phyloP scores from a whole-genome alignment of 495 filamentous ascomycete genomes.

The Xylaria grammica region DNA sequence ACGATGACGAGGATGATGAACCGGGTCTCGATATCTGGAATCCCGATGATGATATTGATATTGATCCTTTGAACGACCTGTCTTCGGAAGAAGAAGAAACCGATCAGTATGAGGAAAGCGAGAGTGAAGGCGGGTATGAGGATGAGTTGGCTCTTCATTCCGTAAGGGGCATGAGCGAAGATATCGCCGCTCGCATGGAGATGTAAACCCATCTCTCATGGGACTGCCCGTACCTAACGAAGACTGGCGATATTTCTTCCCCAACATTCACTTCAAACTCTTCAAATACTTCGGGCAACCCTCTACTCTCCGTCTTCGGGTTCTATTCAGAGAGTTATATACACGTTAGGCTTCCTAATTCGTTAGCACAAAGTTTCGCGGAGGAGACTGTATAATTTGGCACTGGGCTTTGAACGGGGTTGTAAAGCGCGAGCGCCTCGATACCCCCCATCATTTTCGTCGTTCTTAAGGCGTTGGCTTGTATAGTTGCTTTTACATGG shows the following conservation, averaged over 20 bases:
- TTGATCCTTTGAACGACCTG: conserved; percentile 55
- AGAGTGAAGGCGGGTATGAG: conserved; percentile 54
- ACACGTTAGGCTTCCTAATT: background rate
- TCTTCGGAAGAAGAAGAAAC: conserved; percentile 35
- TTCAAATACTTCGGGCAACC: background rate
- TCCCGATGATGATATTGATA: conserved; percentile 56
- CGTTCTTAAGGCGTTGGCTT: background rate
- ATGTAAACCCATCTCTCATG: conserved; percentile 39
- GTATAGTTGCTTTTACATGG: conserved; percentile 8
- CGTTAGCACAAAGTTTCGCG: background rate
- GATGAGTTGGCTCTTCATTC: conserved; percentile 55
- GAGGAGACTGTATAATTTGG: conserved; percentile 10
- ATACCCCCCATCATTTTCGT: conserved; percentile 15
- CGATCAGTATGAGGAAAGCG: conserved; percentile 51
- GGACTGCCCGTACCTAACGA: background rate
- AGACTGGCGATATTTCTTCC: background rate
- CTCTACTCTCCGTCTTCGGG: background rate
- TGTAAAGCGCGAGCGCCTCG: conserved; percentile 1
- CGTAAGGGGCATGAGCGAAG: conserved; percentile 73
- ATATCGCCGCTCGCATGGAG: conserved; percentile 75
- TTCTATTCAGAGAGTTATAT: background rate
- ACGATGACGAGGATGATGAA: conserved; percentile 44
- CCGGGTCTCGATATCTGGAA: conserved; percentile 50
- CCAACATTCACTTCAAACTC: background rate
- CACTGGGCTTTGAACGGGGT: conserved; percentile 8